These are phyloP conservation scores for Nigrospora sphaerica DNA, from an alignment of 2,329 filamentous ascomycete genomes.

Conservation along the genomic window DNA sequence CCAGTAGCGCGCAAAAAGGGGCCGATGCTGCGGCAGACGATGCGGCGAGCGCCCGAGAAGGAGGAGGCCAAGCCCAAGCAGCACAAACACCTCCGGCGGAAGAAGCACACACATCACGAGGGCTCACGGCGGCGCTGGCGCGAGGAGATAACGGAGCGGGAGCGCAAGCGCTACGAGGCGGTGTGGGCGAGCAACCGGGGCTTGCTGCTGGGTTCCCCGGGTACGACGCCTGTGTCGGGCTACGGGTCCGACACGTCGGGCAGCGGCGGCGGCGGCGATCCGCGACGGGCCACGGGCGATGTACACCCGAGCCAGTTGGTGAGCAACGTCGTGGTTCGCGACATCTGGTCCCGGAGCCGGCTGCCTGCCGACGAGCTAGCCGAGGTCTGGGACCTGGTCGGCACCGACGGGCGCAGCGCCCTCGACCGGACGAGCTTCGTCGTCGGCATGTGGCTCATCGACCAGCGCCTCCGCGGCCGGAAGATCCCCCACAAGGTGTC, in stretches of 20 bases:
- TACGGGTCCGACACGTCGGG: too few species aligned
- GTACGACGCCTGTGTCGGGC: too few species aligned
- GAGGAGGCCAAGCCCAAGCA: slow-evolving; percentile 38
- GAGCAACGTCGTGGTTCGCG: slow-evolving; percentile 60
- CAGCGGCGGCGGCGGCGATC: slow-evolving; percentile 4
- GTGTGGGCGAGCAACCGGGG: slow-evolving; percentile 80
- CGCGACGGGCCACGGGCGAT: slow-evolving; percentile 4
- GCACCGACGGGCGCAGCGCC: slow-evolving; percentile 44
- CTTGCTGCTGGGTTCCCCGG: slow-evolving; percentile 28
- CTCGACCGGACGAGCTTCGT: slow-evolving; percentile 68
- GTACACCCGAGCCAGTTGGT: slow-evolving; percentile 31
- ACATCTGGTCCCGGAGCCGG: slow-evolving; percentile 69
- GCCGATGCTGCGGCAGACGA: slow-evolving; percentile 53
- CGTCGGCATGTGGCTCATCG: slow-evolving; percentile 75
- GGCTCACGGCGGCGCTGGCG: slow-evolving; percentile 70
- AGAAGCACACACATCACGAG: slow-evolving; percentile 70
- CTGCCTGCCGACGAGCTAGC: slow-evolving; percentile 61
- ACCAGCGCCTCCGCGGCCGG: slow-evolving; percentile 70
- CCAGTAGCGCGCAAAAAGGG: slow-evolving; percentile 27
- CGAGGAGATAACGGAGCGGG: slow-evolving; percentile 62
- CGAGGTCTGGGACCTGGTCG: slow-evolving; percentile 73
- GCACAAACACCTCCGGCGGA: slow-evolving; percentile 44
- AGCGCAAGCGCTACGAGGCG: slow-evolving; percentile 76
- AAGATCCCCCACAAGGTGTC: slow-evolving; percentile 67
- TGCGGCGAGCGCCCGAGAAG: slow-evolving; percentile 47